Base-by-base conservation (phyloP, 192 early-diverging fungal species). In the Coemansia sp. region DNA sequence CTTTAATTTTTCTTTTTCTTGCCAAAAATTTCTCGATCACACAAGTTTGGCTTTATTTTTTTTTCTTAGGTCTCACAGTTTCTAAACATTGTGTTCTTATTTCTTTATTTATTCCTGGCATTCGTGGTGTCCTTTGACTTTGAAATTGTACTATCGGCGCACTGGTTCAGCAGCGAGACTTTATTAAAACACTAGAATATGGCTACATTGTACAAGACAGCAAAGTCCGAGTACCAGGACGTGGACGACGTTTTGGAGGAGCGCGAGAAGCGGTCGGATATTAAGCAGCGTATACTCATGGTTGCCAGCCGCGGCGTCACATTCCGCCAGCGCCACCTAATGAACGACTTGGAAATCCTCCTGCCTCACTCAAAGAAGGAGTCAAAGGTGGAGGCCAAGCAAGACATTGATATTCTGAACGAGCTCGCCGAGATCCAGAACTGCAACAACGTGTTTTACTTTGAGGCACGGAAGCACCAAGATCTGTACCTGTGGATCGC, bases 391-490 rank as follows among this genome's bases (percentile, higher is more conserved):
- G 96, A 97, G 82, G 87, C 91, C 38, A 98, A 99, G 80, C 90
- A 87, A 76, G 92, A 96, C 69, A 91, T 97, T 59, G 76, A 90
- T 8, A 77, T 93, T 34, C 82, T 99, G 52, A 99, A 99, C 80
- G 97, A 98, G 81, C 86, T 99, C 34, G 95, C 95, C 11, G 94
- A 97, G 66, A 89, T 98, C 64, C 95, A 93, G 87, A 95, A 95
- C 87, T 99, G 97, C 88, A 99, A 99, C 88, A 99, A 98, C 71
- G 92, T 91, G 72, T 86, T 99, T 51, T 99, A 93, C 76, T 97
- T 99, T 84, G 97, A 99, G 78, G 89, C 94, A 16, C 87, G 96
- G 63, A 95, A 94, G 74, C 89, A 93, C 77, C 89, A 89, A 70
- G 97, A 99, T 82, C 75, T 97, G 64, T 99, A 96, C 81, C 70